These are phyloP conservation scores for Kwoniella shivajii DNA, from an alignment of 1,284 basidiomycete genomes.

Conservation along the genomic window DNA sequence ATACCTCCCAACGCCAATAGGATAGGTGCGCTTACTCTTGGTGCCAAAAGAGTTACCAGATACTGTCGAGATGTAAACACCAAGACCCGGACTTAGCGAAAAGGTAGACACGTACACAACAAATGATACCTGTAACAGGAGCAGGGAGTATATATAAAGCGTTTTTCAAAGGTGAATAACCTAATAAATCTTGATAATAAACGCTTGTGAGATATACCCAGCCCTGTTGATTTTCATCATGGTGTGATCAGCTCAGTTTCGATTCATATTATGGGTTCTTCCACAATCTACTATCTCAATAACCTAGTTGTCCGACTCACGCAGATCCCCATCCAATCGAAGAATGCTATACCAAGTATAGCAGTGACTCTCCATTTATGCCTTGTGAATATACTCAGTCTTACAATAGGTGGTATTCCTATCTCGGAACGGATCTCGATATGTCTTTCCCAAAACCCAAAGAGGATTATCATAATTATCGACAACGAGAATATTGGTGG, in stretches of 20 bases:
- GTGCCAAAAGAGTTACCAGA: background rate
- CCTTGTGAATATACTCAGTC: conserved; percentile 31
- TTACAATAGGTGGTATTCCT: conserved; percentile 26
- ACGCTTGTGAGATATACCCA: conserved; percentile 20
- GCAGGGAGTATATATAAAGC: conserved; percentile 32
- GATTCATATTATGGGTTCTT: no score
- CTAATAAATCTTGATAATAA: conserved; percentile 32
- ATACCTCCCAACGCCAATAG: conserved; percentile 24
- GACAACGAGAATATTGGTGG: conserved; percentile 36
- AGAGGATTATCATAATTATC: conserved; percentile 36
- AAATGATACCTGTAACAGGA: conserved; percentile 31
- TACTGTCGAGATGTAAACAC: conserved; percentile 19
- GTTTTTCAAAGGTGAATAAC: conserved; percentile 21
- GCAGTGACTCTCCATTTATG: conserved; percentile 24
- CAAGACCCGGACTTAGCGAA: conserved; percentile 27
- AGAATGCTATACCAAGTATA: conserved; percentile 30
- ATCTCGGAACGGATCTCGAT: conserved; percentile 55
- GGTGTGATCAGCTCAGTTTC: no score
- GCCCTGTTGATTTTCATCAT: no score
- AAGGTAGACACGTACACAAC: conserved; percentile 25
- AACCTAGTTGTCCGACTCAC: no score
- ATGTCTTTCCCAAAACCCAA: conserved; percentile 52
- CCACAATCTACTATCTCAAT: no score
- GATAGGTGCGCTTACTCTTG: background rate
- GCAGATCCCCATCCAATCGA: conserved; percentile 28